Evolutionary conservation across 441 rosid genomes (phyloP).

Genomic region (Erodium texanum): DNA sequence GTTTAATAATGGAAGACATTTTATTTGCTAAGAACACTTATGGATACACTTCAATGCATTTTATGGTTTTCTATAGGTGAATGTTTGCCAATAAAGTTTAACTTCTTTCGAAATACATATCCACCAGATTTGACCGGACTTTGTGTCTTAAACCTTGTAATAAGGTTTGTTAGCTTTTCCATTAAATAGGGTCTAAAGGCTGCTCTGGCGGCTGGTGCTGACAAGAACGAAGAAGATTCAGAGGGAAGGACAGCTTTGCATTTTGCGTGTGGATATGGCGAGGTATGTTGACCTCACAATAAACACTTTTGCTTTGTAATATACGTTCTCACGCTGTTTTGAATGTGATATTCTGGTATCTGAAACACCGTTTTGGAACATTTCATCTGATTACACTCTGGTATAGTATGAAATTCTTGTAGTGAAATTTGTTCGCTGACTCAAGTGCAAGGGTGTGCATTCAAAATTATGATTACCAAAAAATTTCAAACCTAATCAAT

Average conservation of each 20-base stretch:
- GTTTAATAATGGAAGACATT: too few species aligned
- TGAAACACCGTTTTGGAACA: background rate
- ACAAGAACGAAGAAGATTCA: constrained; percentile 93
- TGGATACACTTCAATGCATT: too few species aligned
- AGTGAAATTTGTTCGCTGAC: background rate
- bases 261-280: constrained; percentile 98
- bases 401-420: background rate
- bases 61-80: too few species aligned
- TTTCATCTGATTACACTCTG: background rate
- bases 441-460: background rate
- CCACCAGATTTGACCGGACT: too few species aligned
- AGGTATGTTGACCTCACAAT: constrained; percentile 44
- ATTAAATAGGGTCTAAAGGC: constrained; percentile 65
- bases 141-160: background rate
- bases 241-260: constrained; percentile 97
- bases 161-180: background rate
- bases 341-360: background rate
- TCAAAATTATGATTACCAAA: too few species aligned
- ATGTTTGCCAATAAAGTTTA: too few species aligned
- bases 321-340: background rate
- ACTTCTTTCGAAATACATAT: too few species aligned
- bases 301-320: background rate
- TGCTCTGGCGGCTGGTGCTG: constrained; percentile 77
- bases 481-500: too few species aligned
- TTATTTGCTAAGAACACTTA: too few species aligned